Evolutionary conservation across 2,329 filamentous ascomycete species (phyloP).

Genomic region (Lasiodiplodia theobromae): DNA sequence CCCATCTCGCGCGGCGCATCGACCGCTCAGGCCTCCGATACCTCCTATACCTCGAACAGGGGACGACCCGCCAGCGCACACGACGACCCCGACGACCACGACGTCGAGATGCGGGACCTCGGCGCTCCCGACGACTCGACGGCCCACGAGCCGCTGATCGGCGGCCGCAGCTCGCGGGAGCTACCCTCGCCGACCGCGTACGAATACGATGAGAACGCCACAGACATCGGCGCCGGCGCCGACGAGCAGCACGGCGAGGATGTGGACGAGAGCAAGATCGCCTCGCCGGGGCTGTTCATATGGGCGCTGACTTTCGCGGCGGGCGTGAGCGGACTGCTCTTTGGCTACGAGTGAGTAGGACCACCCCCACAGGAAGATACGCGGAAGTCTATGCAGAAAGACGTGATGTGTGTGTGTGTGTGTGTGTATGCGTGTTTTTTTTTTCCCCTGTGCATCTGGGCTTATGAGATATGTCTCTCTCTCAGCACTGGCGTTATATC

Average conservation of each 20-base stretch:
- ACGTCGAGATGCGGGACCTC: constrained; percentile 25
- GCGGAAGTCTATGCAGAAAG: background rate
- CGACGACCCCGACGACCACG: constrained; percentile 1
- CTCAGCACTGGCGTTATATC: constrained; percentile 66
- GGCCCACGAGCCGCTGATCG: constrained; percentile 29
- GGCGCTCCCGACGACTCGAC: constrained; percentile 8
- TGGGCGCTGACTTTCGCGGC: constrained; percentile 65
- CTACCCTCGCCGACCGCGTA: constrained; percentile 11
- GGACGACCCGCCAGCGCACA: background rate
- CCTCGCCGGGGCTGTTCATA: constrained; percentile 53
- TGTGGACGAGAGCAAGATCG: constrained; percentile 42
- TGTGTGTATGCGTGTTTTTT: background rate
- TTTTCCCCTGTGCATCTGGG: background rate
- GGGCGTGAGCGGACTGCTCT: constrained; percentile 64
- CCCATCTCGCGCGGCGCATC: background rate
- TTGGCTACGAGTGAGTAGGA: constrained; percentile 64
- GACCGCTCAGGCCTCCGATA: background rate
- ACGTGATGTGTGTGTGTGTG: background rate
- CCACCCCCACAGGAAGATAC: background rate
- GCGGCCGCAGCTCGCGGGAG: constrained; percentile 9
- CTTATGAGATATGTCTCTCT: background rate
- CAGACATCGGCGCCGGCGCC: constrained; percentile 31
- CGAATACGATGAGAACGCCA: constrained; percentile 1
- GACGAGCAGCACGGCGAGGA: constrained; percentile 33
- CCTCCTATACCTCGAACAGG: background rate